phyloP scores from a whole-genome alignment of 1,284 basidiomycete genomes.

The Rhodotorula sp. region DNA sequence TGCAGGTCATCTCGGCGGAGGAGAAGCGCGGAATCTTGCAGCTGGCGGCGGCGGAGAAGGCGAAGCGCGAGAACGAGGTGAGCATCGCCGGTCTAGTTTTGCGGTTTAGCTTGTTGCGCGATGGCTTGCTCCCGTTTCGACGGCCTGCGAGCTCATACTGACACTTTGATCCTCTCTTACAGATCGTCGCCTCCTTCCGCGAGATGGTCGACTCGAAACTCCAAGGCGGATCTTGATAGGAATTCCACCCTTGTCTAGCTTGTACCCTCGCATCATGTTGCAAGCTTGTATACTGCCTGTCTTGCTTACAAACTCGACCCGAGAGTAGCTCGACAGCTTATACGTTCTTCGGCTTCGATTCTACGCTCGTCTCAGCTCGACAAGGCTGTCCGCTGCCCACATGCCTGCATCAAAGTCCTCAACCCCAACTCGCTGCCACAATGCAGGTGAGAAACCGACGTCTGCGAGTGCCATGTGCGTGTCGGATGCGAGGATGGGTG shows the following conservation, averaged over 20 bases:
- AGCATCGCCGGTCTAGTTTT: conserved; percentile 45
- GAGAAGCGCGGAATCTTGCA: conserved; percentile 68
- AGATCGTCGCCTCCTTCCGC: conserved; percentile 43
- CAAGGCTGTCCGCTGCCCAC: conserved; percentile 2
- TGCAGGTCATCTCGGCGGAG: conserved; percentile 5
- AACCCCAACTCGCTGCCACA: conserved; percentile 31
- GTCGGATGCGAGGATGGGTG: not conserved
- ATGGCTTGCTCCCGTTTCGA: no score
- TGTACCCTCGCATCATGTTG: not conserved
- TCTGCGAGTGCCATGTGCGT: conserved; percentile 15
- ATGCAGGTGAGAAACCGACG: conserved; percentile 15
- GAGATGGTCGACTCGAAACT: conserved; percentile 42
- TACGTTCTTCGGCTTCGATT: not conserved
- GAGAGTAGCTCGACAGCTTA: no score
- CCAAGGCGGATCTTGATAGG: conserved; percentile 3
- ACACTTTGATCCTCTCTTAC: not conserved
- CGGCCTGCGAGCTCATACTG: no score
- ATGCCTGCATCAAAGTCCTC: not conserved
- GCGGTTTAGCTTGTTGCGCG: not conserved
- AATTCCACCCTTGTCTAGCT: not conserved
- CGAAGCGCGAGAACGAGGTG: conserved; percentile 68
- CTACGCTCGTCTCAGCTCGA: not conserved
- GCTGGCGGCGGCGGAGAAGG: conserved; percentile 86
- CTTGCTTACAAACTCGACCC: no score
- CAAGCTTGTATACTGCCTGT: not conserved